Percentiles rank a stretch among this genome's conserved stretches.
These are phyloP conservation scores for Colletotrichum agaves DNA, from an alignment of 2,329 filamentous ascomycete species.

Conservation along the genomic window DNA sequence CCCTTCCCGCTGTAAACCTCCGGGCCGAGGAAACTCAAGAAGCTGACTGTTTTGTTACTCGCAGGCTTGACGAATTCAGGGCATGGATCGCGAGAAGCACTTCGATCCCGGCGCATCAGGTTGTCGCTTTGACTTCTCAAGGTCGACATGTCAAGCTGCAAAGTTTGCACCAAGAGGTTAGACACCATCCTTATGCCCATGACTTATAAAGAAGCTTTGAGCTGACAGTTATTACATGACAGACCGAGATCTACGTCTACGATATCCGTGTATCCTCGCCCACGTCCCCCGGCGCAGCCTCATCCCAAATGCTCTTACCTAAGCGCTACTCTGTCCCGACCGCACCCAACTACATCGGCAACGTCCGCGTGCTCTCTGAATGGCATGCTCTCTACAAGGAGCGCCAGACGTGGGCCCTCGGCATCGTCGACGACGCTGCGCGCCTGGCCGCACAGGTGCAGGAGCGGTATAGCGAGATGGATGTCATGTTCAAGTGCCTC, in stretches of 20 bases:
- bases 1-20: not conserved
- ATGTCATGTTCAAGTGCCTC: slow-evolving; percentile 81
- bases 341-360: slow-evolving; percentile 84
- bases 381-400: slow-evolving; percentile 90
- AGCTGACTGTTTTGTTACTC: slow-evolving; percentile 17
- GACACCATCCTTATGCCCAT: slow-evolving; percentile 32
- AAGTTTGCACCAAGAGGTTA: slow-evolving; percentile 81
- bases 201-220: not conserved
- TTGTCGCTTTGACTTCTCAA: slow-evolving; percentile 87
- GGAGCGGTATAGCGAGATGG: slow-evolving; percentile 77
- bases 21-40: slow-evolving; percentile 4
- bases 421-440: slow-evolving; percentile 75
- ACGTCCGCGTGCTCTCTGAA: slow-evolving; percentile 82
- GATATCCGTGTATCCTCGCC: slow-evolving; percentile 80
- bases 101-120: slow-evolving; percentile 78
- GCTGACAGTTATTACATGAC: slow-evolving; percentile 33
- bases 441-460: slow-evolving; percentile 70
- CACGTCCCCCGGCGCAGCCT: slow-evolving; percentile 56
- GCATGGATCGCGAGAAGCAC: slow-evolving; percentile 81
- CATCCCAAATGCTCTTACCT: slow-evolving; percentile 59
- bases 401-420: slow-evolving; percentile 82
- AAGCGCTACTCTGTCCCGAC: slow-evolving; percentile 67
- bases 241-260: slow-evolving; percentile 94
- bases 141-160: slow-evolving; percentile 87
- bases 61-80: slow-evolving; percentile 85